Percentiles rank a stretch among this genome's conserved stretches.
These are phyloP conservation scores for Magnolia officinalis DNA, from an alignment of 164 flowering plant genomes.

Conservation along the genomic window DNA sequence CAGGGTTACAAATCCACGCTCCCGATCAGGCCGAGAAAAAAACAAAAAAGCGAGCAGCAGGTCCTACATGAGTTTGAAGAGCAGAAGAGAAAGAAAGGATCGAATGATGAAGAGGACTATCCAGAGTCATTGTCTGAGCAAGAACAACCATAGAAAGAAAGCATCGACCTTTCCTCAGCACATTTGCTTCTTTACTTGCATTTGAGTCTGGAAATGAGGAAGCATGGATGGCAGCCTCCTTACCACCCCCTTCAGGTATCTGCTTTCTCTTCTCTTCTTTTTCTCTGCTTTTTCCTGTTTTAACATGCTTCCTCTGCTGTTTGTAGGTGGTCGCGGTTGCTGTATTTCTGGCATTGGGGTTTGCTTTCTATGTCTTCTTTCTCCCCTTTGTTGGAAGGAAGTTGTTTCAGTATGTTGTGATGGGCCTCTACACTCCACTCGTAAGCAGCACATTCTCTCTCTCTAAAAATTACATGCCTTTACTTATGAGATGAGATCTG, in stretches of 20 bases:
- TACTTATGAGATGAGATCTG: conserved; percentile 15
- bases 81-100: too few relatives aligned
- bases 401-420: conserved; percentile 68
- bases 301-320: neutral
- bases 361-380: conserved; percentile 98
- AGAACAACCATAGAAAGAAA: too few relatives aligned
- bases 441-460: conserved; percentile 38
- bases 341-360: conserved; percentile 92
- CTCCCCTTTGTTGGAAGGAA: conserved; percentile 94
- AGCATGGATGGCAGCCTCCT: conserved; percentile 99
- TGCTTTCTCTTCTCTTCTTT: neutral
- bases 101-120: too few relatives aligned
- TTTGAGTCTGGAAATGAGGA: conserved; percentile 59
- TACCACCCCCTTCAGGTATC: conserved; percentile 93
- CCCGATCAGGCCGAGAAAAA: too few relatives aligned
- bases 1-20: too few relatives aligned
- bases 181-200: too few relatives aligned
- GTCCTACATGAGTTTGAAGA: too few relatives aligned
- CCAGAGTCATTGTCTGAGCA: too few relatives aligned
- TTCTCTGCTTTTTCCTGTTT: neutral
- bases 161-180: too few relatives aligned
- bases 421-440: conserved; percentile 93
- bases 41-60: too few relatives aligned
- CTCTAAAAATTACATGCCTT: neutral
- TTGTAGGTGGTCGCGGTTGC: conserved; percentile 93